Evolutionary conservation across 2,329 filamentous ascomycete genomes (phyloP).

Genomic region (Aspergillus pseudoviridinutans): DNA sequence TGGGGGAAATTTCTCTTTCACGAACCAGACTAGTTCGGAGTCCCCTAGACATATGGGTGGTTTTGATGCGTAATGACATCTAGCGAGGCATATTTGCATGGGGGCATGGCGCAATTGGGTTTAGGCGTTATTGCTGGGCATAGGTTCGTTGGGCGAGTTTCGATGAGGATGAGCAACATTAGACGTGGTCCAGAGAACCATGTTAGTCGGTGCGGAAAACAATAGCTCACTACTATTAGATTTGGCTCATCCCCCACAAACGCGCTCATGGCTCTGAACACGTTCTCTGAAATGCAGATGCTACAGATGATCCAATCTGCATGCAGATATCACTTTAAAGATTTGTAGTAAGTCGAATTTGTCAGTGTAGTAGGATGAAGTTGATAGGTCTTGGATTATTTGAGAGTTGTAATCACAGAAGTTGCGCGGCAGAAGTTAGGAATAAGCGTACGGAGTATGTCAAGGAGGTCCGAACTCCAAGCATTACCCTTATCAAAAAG

Average conservation of each 20-base stretch:
- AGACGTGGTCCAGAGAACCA: not conserved
- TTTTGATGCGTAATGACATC: conserved; percentile 14
- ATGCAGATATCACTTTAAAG: not conserved
- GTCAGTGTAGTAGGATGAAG: not conserved
- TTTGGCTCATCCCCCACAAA: not conserved
- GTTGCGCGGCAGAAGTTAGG: not conserved
- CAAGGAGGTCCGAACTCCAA: not conserved
- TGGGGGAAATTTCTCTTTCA: conserved; percentile 15
- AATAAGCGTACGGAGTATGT: not conserved
- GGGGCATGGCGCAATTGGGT: conserved; percentile 15
- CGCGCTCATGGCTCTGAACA: not conserved
- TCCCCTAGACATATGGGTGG: conserved; percentile 7
- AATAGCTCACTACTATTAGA: not conserved
- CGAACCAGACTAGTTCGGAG: conserved; percentile 14
- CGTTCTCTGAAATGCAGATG: not conserved
- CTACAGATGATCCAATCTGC: not conserved
- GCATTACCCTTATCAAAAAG: not conserved
- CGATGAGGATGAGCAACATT: not conserved
- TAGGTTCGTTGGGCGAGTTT: conserved; percentile 3
- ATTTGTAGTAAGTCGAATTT: not conserved
- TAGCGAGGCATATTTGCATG: conserved; percentile 15
- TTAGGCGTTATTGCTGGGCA: conserved; percentile 2
- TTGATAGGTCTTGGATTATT: too few relatives aligned
- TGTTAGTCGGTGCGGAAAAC: not conserved
- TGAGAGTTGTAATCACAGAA: not conserved